Base-by-base conservation (phyloP, 495 filamentous ascomycete species). In the Pseudomonodictys pantanalensis region DNA sequence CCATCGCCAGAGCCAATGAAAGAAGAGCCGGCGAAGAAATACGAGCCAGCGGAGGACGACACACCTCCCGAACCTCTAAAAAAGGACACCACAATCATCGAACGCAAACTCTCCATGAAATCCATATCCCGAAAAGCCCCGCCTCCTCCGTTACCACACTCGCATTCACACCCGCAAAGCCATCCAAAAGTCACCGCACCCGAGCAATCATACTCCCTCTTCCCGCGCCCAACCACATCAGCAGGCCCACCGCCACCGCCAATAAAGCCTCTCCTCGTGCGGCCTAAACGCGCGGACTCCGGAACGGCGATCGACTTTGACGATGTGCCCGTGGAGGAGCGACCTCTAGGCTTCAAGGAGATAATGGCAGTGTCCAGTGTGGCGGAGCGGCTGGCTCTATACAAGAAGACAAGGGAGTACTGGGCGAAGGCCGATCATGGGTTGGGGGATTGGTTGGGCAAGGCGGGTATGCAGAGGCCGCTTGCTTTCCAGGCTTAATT, bases 341-440 rank as follows among this genome's bases (percentile, higher is more conserved):
- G 61, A 8, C 61, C 61, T 20, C 22, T 64, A 30, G 61, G 61
- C 5, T 64, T 64, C 55, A 58, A 50, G 33, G 61, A 64, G 42
- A 64, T 64, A 8, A 35, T 64, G 26, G 38, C 41, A 24, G 50
- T 64, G 30, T 17, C 20, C 29, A 64, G 55, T 22, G 53, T 64
- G 15, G 48, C 38, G 39, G 39, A 58, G 49, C 41, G 61, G 26
- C 53, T 64, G 61, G 46, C 22, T 22, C 22, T 64, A 48, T 64
- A 64, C 47, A 46, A 45, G 47, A 58, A 29, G 42, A 51, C 55
- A 24, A 58, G 61, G 24, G 55, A 59, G 26, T 64, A 64, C 52
- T 64, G 61, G 61, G 61, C 61, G 39, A 32, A 12, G 2, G 61
- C 55, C 28, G 61, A 64, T 43, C 61, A 64, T 59, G 61, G 61